Conservation (phyloP, 768 basidiomycete genomes). For the Lactifluus volemus region DNA sequence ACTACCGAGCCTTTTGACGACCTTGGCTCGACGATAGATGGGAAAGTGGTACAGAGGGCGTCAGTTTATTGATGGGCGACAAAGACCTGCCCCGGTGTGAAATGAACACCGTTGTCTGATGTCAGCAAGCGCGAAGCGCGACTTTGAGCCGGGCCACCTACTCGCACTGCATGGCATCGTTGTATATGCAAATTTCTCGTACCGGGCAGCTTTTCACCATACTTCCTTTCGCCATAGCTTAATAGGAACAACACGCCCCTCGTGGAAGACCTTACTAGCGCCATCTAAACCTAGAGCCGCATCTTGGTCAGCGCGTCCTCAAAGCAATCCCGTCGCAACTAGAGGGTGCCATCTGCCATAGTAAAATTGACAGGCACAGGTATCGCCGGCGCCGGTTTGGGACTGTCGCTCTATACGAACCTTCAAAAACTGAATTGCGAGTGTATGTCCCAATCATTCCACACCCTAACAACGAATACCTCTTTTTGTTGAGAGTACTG, state of each 20-base stretch:
- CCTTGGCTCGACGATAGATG: too few relatives aligned
- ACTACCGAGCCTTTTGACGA: too few relatives aligned
- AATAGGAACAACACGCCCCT: neutral
- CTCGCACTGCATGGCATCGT: conserved; percentile 6
- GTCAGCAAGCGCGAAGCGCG: neutral
- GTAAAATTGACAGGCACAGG: neutral
- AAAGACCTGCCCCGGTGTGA: too few relatives aligned
- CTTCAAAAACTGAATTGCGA: conserved; percentile 11
- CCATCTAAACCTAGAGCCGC: neutral
- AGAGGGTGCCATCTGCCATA: neutral
- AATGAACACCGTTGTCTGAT: neutral
- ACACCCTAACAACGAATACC: neutral
- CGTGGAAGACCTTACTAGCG: neutral
- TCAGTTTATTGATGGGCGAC: too few relatives aligned
- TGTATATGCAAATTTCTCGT: conserved; percentile 4
- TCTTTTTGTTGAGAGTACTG: neutral
- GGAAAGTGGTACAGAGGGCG: too few relatives aligned
- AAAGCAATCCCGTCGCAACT: neutral
- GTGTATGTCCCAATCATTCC: neutral
- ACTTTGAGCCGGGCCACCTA: neutral
- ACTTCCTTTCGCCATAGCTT: neutral
- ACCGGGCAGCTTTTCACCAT: neutral
- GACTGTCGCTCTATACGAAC: conserved; percentile 3
- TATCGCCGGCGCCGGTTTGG: conserved; percentile 6
- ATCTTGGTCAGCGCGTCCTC: neutral